These are phyloP conservation scores for Hyaloscypha bicolor DNA, from an alignment of 495 filamentous ascomycete genomes.

Conservation along the genomic window DNA sequence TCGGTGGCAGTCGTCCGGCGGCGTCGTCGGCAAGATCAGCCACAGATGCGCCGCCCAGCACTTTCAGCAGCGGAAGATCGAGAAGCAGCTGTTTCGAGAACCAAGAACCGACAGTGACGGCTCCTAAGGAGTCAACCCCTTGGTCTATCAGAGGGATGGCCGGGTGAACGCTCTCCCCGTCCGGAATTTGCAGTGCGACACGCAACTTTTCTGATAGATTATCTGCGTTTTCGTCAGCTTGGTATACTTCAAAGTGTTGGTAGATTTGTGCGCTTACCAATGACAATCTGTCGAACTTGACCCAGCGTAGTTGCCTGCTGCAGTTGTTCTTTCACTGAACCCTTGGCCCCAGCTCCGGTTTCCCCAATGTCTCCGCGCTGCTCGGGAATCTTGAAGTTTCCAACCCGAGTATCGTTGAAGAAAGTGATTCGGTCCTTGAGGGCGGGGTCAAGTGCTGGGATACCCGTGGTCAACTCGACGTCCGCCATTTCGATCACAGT, in stretches of 20 bases:
- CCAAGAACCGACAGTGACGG: neutral
- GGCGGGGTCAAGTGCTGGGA: neutral
- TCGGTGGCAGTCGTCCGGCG: neutral
- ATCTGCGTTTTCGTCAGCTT: neutral
- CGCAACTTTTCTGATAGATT: neutral
- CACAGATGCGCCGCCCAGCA: neutral
- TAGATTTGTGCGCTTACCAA: too few relatives aligned
- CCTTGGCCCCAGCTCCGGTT: neutral
- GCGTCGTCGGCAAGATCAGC: neutral
- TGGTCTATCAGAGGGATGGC: neutral
- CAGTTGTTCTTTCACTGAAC: neutral
- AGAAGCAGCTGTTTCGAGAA: neutral
- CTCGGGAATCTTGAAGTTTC: neutral
- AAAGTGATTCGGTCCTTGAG: neutral
- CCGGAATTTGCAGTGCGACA: neutral
- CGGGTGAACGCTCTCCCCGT: neutral
- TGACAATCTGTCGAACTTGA: neutral
- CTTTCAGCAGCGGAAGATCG: neutral
- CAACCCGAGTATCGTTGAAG: neutral
- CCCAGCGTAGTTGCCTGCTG: neutral
- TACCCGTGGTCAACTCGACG: neutral
- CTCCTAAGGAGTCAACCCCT: neutral
- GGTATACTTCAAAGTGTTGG: too few relatives aligned
- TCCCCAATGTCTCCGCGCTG: neutral
- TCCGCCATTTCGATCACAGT: neutral